These are phyloP conservation scores for Solanum infundibuliforme DNA, from an alignment of 257 asterid genomes.

Conservation along the genomic window DNA sequence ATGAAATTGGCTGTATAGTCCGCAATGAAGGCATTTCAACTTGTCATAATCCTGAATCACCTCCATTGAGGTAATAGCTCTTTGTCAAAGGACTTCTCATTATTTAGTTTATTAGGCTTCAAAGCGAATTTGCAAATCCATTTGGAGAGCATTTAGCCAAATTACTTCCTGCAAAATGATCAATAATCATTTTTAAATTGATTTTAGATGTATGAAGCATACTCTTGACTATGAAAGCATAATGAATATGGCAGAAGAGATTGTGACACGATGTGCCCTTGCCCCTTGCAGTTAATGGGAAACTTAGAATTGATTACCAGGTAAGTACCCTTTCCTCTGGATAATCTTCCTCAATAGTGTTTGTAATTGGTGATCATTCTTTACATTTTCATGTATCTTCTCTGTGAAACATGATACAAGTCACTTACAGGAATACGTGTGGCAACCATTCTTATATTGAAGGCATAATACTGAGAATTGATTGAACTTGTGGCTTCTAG, in stretches of 20 bases:
- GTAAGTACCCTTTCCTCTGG: conserved; percentile 15
- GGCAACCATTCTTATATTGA: background rate
- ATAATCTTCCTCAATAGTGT: background rate
- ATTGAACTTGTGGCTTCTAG: background rate
- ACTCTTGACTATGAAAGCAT: conserved; percentile 86
- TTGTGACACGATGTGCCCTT: conserved; percentile 29
- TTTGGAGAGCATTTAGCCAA: background rate
- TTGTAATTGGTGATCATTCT: background rate
- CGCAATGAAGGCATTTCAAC: conserved; percentile 96
- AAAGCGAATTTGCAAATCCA: background rate
- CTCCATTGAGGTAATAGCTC: conserved; percentile 70
- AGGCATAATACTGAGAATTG: background rate
- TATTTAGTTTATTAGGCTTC: background rate
- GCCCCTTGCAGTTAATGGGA: conserved; percentile 64
- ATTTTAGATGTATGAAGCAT: conserved; percentile 87
- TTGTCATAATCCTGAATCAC: conserved; percentile 96
- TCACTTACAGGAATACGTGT: background rate
- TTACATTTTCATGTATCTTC: background rate
- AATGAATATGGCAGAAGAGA: conserved; percentile 93
- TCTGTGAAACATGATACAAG: background rate
- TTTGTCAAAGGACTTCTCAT: background rate
- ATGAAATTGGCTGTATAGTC: conserved; percentile 87
- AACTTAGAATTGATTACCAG: conserved; percentile 75
- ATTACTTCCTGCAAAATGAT: background rate
- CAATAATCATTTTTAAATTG: background rate